A percentile compares a stretch with the other conserved stretches of the same genome.
Evolutionary conservation across 768 basidiomycete species (phyloP).

Genomic region (Lactarius hengduanensis): DNA sequence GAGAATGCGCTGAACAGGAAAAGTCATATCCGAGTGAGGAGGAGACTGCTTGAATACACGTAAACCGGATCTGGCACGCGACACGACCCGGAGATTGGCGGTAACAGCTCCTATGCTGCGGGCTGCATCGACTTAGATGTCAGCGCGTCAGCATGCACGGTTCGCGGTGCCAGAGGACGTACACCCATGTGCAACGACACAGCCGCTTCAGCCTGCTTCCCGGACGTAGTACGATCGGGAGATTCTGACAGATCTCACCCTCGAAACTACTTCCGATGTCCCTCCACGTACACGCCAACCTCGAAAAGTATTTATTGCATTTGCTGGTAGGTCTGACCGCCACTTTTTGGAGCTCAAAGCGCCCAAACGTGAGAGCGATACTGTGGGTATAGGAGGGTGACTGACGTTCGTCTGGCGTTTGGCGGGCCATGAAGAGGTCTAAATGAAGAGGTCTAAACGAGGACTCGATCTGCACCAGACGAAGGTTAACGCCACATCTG

Average conservation of each 20-base stretch:
- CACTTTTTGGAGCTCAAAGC: neutral
- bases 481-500: conserved; percentile 28
- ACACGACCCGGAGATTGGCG: conserved; percentile 20
- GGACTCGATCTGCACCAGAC: conserved; percentile 16
- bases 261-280: conserved; percentile 26
- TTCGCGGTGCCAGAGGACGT: conserved; percentile 22
- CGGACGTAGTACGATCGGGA: conserved; percentile 17
- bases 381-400: neutral
- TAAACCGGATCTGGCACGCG: conserved; percentile 23
- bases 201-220: conserved; percentile 13
- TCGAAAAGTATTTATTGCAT: conserved; percentile 27
- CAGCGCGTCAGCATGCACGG: conserved; percentile 24
- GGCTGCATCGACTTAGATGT: conserved; percentile 26
- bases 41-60: conserved; percentile 8
- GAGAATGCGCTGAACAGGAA: conserved; percentile 16
- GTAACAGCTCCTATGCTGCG: conserved; percentile 4
- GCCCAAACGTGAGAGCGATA: conserved; percentile 1
- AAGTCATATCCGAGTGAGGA: conserved; percentile 12
- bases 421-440: neutral
- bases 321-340: conserved; percentile 9
- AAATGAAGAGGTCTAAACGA: neutral
- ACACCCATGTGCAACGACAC: conserved; percentile 12
- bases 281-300: conserved; percentile 14
- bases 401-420: conserved; percentile 8
- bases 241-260: conserved; percentile 24